Base-by-base conservation (phyloP, 2,329 filamentous ascomycete species). In the Aspergillus sp. region DNA sequence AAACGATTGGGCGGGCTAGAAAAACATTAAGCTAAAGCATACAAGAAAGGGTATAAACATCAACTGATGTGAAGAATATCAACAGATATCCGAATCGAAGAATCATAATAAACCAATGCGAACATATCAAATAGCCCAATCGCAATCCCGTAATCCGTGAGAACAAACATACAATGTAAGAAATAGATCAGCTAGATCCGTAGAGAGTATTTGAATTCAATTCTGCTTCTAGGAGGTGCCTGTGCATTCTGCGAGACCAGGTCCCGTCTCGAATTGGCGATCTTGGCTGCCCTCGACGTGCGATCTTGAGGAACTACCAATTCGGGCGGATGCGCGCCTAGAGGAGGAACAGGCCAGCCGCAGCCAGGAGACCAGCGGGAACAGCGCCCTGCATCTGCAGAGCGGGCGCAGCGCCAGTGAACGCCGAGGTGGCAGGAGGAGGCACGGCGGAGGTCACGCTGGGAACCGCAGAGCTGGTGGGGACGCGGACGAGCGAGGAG, bases 401-500 rank as follows among this genome's bases (percentile, higher is more conserved):
- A 22, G 40, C 40, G 17, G 40, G 40, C n/a, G 40, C 40, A 22
- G 40, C 40, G 16, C 40, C 40, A 4, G 40, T 22, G 10, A 42
- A 42, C 8, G 40, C 40, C 5, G 40, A 11, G 7, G 40, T 17
- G 6, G 40, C 11, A 4, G 40, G 17, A 14, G 40, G 11, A 17
- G 40, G 17, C 16, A 42, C 40, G 16, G 40, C 40, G 40, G 40
- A 42, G 17, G 40, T 22, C 35, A 11, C 35, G 26, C 26, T 30
- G 26, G 26, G 8, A 7, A 42, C 16, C 10, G 19, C 19, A 2
- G 40, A 20, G 40, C 52, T 48, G 36, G 59, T 53, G 19, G 54
- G 55, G 26, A 50, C 45, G 17, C 50, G 49, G 13, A 45, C 54
- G 16, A 42, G n/a, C 35, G 35, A 38, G n/a, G 58, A 52, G 35